Evolutionary conservation across 208 protist species (phyloP), one percentile per base, ranked within the genome.

Genomic region (Crithidia sp.): DNA sequence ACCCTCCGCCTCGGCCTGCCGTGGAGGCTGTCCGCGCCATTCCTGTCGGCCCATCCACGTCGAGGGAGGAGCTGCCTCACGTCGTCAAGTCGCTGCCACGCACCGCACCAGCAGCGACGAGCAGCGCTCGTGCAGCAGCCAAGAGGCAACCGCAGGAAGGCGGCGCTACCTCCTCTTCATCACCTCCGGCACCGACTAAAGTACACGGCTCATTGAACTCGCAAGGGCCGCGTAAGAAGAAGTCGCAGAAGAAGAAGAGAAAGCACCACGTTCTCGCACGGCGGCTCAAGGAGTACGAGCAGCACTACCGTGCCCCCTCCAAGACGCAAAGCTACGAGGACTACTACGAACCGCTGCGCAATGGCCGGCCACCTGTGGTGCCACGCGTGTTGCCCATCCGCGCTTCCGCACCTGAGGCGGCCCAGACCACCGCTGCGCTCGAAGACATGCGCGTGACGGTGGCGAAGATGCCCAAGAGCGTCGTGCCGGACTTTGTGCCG

Each of bases 251-350:
- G 17, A 72, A 64, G 64, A 77, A 74, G 43, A 28, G 28, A 28
- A 56, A 72, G 61, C 50, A 67, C 54, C 40, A 41, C 2, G 50
- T 75, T 37, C 61, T 94, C 6, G 76, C 56, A 9, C 71, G 79
- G 16, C 68, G 68, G 9, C 70, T 92, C n/a, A 75, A 79, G 54
- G 84, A 91, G 66, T 91, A 93, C 58, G 82, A 87, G 54, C 70
- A 76, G 39, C 50, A 52, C 12, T 90, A 93, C 68, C 83, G 77
- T n/a, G 64, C 66, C 3, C 78, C 81, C 4, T 52, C 70, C 41
- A 62, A 44, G 16, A 52, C 58, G 13, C 60, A 85, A 56, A 89
- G 75, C n/a, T 95, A 95, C 79, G 84, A 79, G 12, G 82, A 88
- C 45, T 95, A 93, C 79, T 93, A 95, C 76, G 63, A 79, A 40